Conservation (phyloP, 306 rosid species). For the Fagus crenata region DNA sequence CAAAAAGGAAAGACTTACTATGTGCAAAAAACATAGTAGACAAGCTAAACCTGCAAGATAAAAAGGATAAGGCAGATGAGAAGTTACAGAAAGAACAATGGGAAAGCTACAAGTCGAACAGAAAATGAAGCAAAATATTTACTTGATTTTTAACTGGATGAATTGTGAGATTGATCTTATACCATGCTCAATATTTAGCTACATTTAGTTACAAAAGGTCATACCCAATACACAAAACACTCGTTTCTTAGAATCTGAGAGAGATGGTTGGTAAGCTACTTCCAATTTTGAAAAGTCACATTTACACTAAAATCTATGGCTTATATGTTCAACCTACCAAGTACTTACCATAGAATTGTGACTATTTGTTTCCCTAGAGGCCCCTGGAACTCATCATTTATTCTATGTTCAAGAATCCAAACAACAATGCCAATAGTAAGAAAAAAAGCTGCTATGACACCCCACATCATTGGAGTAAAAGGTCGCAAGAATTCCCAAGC, state of each 20-base stretch:
- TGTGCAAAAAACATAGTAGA: constrained; percentile 53
- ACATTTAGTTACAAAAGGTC: too few species aligned
- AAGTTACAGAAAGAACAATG: not conserved
- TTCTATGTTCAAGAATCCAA: constrained; percentile 50
- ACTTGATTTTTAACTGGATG: not conserved
- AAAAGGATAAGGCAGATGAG: not conserved
- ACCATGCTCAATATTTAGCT: too few species aligned
- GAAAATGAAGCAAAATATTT: not conserved
- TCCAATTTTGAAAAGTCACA: not conserved
- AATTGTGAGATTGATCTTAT: too few species aligned
- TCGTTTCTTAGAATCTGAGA: not conserved
- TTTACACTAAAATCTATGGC: not conserved
- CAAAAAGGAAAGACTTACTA: constrained; percentile 40
- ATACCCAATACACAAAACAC: too few species aligned
- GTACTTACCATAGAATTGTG: constrained; percentile 45
- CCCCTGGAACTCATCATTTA: constrained; percentile 50
- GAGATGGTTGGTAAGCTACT: not conserved
- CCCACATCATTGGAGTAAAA: constrained; percentile 50
- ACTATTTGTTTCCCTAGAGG: constrained; percentile 42
- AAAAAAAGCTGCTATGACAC: constrained; percentile 39
- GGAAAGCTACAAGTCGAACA: not conserved
- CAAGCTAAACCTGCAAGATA: constrained; percentile 50
- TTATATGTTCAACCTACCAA: not conserved
- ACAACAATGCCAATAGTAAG: constrained; percentile 44
- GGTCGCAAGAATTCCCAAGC: constrained; percentile 50